A percentile compares a stretch with the other conserved stretches of the same genome.
Evolutionary conservation across 2,329 filamentous ascomycete species (phyloP).

Genomic region (Fusarium pseudograminearum): DNA sequence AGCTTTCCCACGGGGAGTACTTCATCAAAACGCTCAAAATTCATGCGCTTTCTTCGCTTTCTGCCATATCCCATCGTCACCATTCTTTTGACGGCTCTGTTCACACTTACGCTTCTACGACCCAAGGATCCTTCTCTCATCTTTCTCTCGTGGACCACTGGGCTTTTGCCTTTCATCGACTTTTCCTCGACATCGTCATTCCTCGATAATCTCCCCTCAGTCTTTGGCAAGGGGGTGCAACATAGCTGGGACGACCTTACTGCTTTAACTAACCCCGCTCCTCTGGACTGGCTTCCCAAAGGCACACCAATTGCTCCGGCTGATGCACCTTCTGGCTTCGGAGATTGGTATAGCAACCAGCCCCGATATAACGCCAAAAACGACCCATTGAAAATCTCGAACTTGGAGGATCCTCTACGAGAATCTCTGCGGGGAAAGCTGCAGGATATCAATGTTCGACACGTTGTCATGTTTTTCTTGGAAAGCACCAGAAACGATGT

Average conservation of each 20-base stretch:
- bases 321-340: constrained; percentile 35
- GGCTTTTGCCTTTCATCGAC: constrained; percentile 52
- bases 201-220: constrained; percentile 43
- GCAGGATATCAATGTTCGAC: constrained; percentile 54
- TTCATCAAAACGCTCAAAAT: constrained; percentile 6
- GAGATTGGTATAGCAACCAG: constrained; percentile 44
- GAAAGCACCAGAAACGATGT: constrained; percentile 61
- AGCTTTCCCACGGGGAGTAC: neutral
- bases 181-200: constrained; percentile 50
- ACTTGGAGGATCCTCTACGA: constrained; percentile 52
- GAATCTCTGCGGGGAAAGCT: constrained; percentile 46
- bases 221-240: constrained; percentile 46
- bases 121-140: constrained; percentile 51
- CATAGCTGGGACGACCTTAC: constrained; percentile 46
- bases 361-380: constrained; percentile 52
- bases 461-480: constrained; percentile 59
- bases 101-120: constrained; percentile 44
- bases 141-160: constrained; percentile 53
- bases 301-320: neutral
- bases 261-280: constrained; percentile 42
- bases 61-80: constrained; percentile 42
- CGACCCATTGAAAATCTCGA: constrained; percentile 58
- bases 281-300: constrained; percentile 45
- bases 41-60: constrained; percentile 14
- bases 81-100: constrained; percentile 45